Evolutionary conservation across 768 basidiomycete genomes (phyloP).

Genomic region (Suillus decipiens): DNA sequence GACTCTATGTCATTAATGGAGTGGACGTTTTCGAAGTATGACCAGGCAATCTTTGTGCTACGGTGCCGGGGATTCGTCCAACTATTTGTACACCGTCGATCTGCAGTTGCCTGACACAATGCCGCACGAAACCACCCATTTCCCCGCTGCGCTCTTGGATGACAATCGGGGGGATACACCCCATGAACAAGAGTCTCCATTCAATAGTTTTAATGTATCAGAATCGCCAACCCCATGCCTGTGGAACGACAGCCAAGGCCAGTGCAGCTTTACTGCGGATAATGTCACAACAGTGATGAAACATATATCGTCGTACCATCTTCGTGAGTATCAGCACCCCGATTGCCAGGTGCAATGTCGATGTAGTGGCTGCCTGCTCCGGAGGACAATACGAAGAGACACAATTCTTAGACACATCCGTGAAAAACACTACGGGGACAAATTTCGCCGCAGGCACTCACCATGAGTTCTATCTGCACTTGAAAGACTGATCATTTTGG

Average conservation of each 20-base stretch:
- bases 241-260: background rate
- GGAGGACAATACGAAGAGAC: background rate
- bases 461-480: background rate
- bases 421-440: conserved; percentile 1
- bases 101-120: background rate
- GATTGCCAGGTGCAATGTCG: background rate
- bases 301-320: background rate
- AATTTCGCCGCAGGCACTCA: conserved; percentile 1
- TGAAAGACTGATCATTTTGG: background rate
- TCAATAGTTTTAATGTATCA: background rate
- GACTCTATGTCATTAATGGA: background rate
- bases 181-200: background rate
- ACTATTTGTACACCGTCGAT: background rate
- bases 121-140: background rate
- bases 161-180: background rate
- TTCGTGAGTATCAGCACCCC: background rate
- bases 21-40: background rate
- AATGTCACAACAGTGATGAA: background rate
- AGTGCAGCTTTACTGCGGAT: background rate
- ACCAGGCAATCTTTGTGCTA: background rate
- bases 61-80: background rate
- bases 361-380: background rate
- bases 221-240: background rate
- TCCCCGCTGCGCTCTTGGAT: background rate
- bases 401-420: conserved; percentile 1